Evolutionary conservation across 2,329 filamentous ascomycete species (phyloP).

Genomic region (Colletotrichum graminicola): DNA sequence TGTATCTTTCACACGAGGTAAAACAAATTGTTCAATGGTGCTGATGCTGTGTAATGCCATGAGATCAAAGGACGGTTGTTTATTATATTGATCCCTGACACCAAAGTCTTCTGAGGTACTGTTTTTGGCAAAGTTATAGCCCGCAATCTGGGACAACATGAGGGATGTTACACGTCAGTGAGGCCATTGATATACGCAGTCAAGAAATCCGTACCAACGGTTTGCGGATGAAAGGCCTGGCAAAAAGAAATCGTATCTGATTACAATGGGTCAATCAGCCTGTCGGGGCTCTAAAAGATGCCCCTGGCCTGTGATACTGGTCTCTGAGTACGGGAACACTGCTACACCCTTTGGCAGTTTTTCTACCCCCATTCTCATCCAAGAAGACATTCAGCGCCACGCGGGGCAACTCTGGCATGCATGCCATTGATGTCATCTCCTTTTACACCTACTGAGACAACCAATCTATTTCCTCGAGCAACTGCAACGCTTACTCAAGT

Average conservation of each 20-base stretch:
- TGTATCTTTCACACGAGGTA: neutral
- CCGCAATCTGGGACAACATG: fast-evolving
- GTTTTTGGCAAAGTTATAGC: neutral
- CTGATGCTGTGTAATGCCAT: neutral
- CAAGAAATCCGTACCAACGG: neutral
- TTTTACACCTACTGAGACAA: neutral
- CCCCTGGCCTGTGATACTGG: too few relatives aligned
- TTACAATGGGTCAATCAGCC: neutral
- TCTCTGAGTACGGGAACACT: neutral
- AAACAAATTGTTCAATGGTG: neutral
- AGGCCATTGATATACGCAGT: neutral
- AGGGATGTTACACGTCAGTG: neutral
- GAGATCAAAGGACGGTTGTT: neutral
- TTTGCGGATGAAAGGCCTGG: neutral
- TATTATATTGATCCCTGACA: neutral
- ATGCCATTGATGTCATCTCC: too few relatives aligned
- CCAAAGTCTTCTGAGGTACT: neutral
- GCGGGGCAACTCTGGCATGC: neutral
- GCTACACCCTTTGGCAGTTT: too few relatives aligned
- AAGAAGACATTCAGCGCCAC: neutral
- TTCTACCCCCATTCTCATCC: neutral
- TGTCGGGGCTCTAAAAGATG: too few relatives aligned
- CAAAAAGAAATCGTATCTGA: too few relatives aligned
- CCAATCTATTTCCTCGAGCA: too few relatives aligned
- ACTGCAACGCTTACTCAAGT: neutral